phyloP scores from a whole-genome alignment of 2,329 filamentous ascomycete genomes.

The Alternaria tenuissima region DNA sequence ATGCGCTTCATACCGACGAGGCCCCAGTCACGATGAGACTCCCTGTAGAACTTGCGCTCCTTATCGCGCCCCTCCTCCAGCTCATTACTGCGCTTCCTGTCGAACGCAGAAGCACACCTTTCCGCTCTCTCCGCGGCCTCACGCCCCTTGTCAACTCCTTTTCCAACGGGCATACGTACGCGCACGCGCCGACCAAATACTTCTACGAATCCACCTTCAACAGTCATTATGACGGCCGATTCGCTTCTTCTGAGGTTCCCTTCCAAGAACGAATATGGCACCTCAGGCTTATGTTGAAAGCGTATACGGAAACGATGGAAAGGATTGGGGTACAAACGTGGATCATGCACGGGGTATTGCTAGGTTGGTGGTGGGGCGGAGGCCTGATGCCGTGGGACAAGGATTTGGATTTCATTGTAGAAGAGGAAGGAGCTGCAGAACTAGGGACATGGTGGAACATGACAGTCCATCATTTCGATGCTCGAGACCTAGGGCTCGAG shows the following conservation, averaged over 20 bases:
- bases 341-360: constrained; percentile 69
- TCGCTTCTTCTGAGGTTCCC: constrained; percentile 57
- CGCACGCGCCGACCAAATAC: constrained; percentile 35
- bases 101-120: constrained; percentile 12
- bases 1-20: constrained; percentile 11
- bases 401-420: constrained; percentile 67
- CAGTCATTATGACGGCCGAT: constrained; percentile 66
- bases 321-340: constrained; percentile 66
- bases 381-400: constrained; percentile 69
- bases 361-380: constrained; percentile 71
- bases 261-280: constrained; percentile 58
- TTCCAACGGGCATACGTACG: constrained; percentile 22
- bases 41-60: background rate
- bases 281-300: constrained; percentile 62
- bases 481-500: constrained; percentile 18
- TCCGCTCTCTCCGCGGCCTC: constrained; percentile 25
- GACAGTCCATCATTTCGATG: constrained; percentile 60
- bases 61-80: background rate
- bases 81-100: constrained; percentile 15
- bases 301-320: constrained; percentile 65
- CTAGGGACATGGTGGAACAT: constrained; percentile 69
- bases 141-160: constrained; percentile 29
- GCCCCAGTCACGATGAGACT: constrained; percentile 14
- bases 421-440: constrained; percentile 63
- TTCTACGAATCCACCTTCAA: constrained; percentile 57